phyloP scores from a whole-genome alignment of 768 basidiomycete genomes.

The Galerina sulciceps region DNA sequence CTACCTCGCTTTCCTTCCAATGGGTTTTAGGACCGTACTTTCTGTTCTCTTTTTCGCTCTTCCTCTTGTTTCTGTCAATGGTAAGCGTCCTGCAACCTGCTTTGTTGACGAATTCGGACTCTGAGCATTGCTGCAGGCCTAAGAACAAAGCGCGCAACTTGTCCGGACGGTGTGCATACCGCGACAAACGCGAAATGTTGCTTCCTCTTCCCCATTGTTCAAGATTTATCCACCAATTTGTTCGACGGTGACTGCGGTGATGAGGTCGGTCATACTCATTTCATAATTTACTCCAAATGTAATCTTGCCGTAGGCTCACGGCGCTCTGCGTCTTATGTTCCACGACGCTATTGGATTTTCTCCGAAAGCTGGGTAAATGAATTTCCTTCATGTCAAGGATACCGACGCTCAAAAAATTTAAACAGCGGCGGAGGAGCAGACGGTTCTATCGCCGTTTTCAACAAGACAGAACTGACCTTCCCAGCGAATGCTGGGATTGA shows the following conservation, averaged over 20 bases:
- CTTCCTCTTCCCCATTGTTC: conserved; percentile 14
- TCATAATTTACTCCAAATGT: too few relatives aligned
- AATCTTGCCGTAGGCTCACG: conserved; percentile 7
- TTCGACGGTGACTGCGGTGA: conserved; percentile 17
- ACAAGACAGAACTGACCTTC: conserved; percentile 12
- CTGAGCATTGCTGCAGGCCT: background rate
- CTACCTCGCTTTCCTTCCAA: background rate
- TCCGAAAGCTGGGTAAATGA: conserved; percentile 7
- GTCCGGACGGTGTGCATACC: conserved; percentile 8
- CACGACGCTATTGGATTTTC: conserved; percentile 19
- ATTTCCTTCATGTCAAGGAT: background rate
- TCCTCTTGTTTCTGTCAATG: conserved; percentile 8
- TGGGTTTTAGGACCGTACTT: conserved; percentile 12
- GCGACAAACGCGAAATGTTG: conserved; percentile 7
- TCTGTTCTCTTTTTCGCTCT: conserved; percentile 12
- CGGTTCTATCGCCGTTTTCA: conserved; percentile 7
- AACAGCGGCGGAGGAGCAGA: conserved; percentile 12
- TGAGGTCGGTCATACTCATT: conserved; percentile 4
- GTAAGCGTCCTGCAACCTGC: background rate
- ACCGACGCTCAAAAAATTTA: background rate
- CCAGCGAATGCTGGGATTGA: conserved; percentile 12
- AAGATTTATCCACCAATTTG: conserved; percentile 12
- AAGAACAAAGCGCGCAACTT: conserved; percentile 4
- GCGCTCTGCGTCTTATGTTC: conserved; percentile 19
- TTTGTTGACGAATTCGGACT: background rate